Base-by-base conservation (phyloP, 805 yeast species). In the Sungouiozyma intestinalis region DNA sequence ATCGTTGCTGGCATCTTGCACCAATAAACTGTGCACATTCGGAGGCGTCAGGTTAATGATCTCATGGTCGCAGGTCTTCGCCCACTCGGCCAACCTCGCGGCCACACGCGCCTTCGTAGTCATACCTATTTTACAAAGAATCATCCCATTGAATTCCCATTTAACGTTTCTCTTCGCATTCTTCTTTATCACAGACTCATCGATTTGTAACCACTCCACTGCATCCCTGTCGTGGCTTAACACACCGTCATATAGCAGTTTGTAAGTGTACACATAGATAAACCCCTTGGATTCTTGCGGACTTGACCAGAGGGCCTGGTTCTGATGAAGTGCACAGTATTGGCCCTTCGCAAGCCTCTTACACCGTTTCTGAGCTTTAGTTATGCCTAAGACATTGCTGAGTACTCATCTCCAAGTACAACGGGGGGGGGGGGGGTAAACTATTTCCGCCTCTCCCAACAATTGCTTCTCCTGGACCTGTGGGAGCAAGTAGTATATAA, bases 71-170 rank as follows among this genome's bases (percentile, higher is more conserved):
- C 64, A 60, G 6, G 46, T 40, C 5, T 40, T 44, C 33, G 49
- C 46, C 64, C 64, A 60, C 40, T 58, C 60, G 11, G 43, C 36
- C 17, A 60, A 41, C 33, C 64, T 45, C 8, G 49, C 37, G n/a
- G 43, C 43, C 15, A 57, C 64, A 16, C 46, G 38, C 16, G 39
- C 21, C 19, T 48, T 49, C 1, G 57, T 54, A 2, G 64, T 60
- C 60, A 60, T 54, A 2, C 64, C 64, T 18, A 60, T 50, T 36
- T 60, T 60, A 43, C 56, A 48, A 13, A 60, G 46, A 4, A 60
- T 54, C 21, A 45, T 44, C 29, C 43, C 48, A 15, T 41, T 41
- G 20, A 38, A 36, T 14, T 39, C 35, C 62, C 62, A 58, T 21
- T 43, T 44, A 6, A 45, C 42, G 16, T 14, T 32, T 3, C 21